Evolutionary conservation across 2,329 filamentous ascomycete species (phyloP).

Genomic region (Botryotinia globosa): DNA sequence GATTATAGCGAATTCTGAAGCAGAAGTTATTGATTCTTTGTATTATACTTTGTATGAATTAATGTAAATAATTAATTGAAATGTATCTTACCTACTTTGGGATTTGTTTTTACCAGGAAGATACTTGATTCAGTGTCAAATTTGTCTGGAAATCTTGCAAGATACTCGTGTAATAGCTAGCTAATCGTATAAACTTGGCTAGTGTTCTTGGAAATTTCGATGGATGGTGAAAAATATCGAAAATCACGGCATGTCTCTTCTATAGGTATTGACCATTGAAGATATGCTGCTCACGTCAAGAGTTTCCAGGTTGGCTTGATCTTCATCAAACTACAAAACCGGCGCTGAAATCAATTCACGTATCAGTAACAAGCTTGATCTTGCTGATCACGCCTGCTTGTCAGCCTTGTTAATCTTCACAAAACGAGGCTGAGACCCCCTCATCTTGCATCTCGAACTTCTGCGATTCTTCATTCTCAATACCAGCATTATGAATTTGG

Average conservation of each 20-base stretch:
- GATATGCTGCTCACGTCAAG: background rate
- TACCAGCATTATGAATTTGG: constrained; percentile 60
- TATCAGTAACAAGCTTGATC: background rate
- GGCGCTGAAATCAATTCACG: background rate
- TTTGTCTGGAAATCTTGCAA: background rate
- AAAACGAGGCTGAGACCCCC: constrained; percentile 11
- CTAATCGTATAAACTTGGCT: background rate
- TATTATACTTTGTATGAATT: background rate
- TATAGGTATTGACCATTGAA: background rate
- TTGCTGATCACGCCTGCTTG: background rate
- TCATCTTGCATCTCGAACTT: constrained; percentile 3
- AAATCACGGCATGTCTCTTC: background rate
- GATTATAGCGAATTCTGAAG: too few relatives aligned
- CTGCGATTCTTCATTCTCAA: background rate
- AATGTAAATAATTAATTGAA: background rate
- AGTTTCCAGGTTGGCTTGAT: background rate
- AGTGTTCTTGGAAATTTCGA: background rate
- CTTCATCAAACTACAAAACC: background rate
- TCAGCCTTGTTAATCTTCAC: background rate
- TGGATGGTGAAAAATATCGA: background rate
- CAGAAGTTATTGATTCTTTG: background rate
- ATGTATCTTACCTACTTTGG: background rate
- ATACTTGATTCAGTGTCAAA: background rate
- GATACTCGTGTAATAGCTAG: background rate
- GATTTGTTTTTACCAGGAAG: background rate